Evolutionary conservation across 176 grass and related monocot species (phyloP), one percentile per base, ranked within the genome.

Genomic region (Zea luxurians): DNA sequence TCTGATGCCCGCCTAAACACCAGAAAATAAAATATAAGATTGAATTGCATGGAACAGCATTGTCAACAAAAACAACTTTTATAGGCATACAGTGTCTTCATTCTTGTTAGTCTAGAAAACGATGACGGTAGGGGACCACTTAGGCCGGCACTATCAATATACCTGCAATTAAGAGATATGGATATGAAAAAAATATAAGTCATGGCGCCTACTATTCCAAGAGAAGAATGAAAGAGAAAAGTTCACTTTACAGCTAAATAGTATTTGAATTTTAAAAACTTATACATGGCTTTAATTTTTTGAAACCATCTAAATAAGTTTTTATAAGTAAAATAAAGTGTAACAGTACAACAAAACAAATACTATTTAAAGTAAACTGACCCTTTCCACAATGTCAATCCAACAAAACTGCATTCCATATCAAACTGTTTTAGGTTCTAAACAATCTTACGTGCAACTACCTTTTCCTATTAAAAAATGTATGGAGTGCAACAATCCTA

Each of bases 141-240:
- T 41, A 90, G 71, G 47, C 88, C 93, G 83, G 81, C 53, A 75
- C 93, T 97, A 18, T 80, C 65, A 12, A 91, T 74, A 72, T 97
- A 91, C 54, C 93, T 97, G 60, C 18, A 80, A 66, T 82, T 66
- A 7, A 66, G 13, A 71, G 6, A 42, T 4, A 42, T 40, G 4
- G 5, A 42, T 42, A 42, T 42, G 5, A 6, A 42, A 42, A n/a
- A 42, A 42, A 40, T 40, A 40, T 40, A 40, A 40, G 38, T 40
- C 38, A 40, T 40, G 38, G 38, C 38, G 38, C 38, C 38, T 40
- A 40, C 38, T 40, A 40, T 2, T 40, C 38, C 38, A 40, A 40
- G 38, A 4, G 38, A 40, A 40, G 38, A 40, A 40, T 40, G 38
- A 40, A 40, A 55, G 16, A n/a, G 17, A 54, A 55, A 55, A 0